A percentile compares a stretch with the other conserved stretches of the same genome.
Evolutionary conservation across 2,329 filamentous ascomycete species (phyloP).

Genomic region (Trichoderma sp.): DNA sequence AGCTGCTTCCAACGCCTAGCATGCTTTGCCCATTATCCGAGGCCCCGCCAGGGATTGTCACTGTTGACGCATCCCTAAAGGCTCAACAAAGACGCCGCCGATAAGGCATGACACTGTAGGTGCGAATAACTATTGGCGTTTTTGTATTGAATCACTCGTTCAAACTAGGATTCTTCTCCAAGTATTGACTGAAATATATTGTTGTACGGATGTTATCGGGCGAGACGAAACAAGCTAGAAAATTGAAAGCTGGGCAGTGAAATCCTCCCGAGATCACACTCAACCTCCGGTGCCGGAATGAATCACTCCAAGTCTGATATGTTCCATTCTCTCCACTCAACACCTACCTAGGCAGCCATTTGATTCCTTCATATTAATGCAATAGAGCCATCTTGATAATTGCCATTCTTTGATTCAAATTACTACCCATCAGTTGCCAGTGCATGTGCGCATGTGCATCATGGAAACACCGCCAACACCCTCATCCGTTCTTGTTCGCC

Average conservation of each 20-base stretch:
- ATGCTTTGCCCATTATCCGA: neutral
- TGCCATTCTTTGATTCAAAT: neutral
- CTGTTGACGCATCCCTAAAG: neutral
- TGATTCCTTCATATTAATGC: neutral
- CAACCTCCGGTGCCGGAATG: constrained; percentile 9
- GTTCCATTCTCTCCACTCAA: neutral
- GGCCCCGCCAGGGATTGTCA: neutral
- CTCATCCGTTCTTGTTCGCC: constrained; percentile 28
- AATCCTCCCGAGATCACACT: neutral
- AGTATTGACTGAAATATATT: neutral
- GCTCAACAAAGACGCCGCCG: no score
- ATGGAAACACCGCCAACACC: neutral
- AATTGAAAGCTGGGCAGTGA: neutral
- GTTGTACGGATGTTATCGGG: neutral
- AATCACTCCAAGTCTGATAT: neutral
- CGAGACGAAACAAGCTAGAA: neutral
- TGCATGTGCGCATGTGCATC: neutral
- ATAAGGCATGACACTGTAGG: neutral
- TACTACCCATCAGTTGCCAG: neutral
- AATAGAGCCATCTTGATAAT: neutral
- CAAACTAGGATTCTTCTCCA: neutral
- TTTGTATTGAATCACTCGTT: neutral
- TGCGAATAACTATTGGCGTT: neutral
- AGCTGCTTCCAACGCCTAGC: neutral
- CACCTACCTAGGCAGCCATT: neutral